Evolutionary conservation across 176 grass and related monocot species (phyloP).

Genomic region (Aechmea fasciata): DNA sequence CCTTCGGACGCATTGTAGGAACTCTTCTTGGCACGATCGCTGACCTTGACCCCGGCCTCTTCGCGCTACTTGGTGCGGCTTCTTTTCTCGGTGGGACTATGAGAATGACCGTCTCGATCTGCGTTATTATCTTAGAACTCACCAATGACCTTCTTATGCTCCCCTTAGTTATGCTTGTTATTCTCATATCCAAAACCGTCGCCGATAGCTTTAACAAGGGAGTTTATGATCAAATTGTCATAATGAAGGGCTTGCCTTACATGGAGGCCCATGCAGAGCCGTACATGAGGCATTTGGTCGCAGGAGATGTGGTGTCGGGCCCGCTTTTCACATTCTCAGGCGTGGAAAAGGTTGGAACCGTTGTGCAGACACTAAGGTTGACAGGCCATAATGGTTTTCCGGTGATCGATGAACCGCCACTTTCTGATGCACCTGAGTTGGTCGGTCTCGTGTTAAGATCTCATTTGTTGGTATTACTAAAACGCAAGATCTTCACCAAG

Average conservation of each 20-base stretch:
- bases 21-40: constrained; percentile 58
- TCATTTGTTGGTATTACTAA: constrained; percentile 65
- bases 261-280: constrained; percentile 91
- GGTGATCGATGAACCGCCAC: constrained; percentile 74
- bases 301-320: constrained; percentile 64
- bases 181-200: constrained; percentile 83
- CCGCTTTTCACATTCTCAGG: constrained; percentile 62
- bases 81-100: constrained; percentile 90
- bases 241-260: constrained; percentile 92
- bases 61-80: constrained; percentile 71
- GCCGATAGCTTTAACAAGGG: constrained; percentile 88
- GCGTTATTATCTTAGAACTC: constrained; percentile 88
- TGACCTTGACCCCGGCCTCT: constrained; percentile 70
- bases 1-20: constrained; percentile 66
- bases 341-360: constrained; percentile 65
- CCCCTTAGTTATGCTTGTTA: constrained; percentile 89
- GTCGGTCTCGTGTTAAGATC: constrained; percentile 75
- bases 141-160: constrained; percentile 88
- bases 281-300: constrained; percentile 60
- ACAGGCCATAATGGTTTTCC: constrained; percentile 93
- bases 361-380: constrained; percentile 52
- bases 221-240: constrained; percentile 78
- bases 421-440: constrained; percentile 64
- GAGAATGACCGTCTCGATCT: constrained; percentile 94
- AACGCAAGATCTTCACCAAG: constrained; percentile 54